Percentiles rank a stretch among this genome's conserved stretches.
These are phyloP conservation scores for Sporothrix globosa DNA, from an alignment of 2,329 filamentous ascomycete genomes.

Conservation along the genomic window DNA sequence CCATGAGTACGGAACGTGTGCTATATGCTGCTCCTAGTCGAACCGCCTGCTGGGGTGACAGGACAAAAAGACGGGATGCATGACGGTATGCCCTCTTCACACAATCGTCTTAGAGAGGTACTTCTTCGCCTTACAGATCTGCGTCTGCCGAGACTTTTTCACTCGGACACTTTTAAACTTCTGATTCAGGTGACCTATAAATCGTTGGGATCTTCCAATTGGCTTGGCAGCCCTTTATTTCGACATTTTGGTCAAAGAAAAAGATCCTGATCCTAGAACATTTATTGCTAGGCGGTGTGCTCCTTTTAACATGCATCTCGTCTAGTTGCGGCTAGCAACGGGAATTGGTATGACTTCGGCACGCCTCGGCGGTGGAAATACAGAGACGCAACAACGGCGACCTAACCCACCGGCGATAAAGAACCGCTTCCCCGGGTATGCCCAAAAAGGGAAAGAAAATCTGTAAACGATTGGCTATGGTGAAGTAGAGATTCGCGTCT, in stretches of 20 bases:
- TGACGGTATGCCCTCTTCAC: not conserved
- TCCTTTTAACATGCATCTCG: not conserved
- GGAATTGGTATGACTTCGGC: constrained; percentile 1
- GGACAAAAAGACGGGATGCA: not conserved
- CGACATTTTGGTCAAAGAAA: not conserved
- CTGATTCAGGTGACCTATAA: not conserved
- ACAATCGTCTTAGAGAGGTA: too few species aligned
- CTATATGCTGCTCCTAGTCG: not conserved
- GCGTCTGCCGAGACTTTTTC: not conserved
- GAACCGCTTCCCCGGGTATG: not conserved
- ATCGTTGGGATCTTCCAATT: not conserved
- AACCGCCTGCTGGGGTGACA: not conserved
- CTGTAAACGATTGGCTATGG: not conserved
- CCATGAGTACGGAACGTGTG: not conserved
- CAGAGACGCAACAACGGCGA: not conserved
- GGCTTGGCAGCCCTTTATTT: not conserved
- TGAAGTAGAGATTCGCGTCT: not conserved
- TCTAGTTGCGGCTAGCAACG: constrained; percentile 21
- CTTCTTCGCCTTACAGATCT: not conserved
- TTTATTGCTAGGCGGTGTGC: not conserved
- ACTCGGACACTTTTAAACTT: not conserved
- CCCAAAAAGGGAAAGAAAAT: not conserved
- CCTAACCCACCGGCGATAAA: constrained; percentile 1
- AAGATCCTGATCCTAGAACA: not conserved
- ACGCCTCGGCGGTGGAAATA: constrained; percentile 1